phyloP scores from a whole-genome alignment of 2,329 filamentous ascomycete species.

The Clarireedia hainanense region DNA sequence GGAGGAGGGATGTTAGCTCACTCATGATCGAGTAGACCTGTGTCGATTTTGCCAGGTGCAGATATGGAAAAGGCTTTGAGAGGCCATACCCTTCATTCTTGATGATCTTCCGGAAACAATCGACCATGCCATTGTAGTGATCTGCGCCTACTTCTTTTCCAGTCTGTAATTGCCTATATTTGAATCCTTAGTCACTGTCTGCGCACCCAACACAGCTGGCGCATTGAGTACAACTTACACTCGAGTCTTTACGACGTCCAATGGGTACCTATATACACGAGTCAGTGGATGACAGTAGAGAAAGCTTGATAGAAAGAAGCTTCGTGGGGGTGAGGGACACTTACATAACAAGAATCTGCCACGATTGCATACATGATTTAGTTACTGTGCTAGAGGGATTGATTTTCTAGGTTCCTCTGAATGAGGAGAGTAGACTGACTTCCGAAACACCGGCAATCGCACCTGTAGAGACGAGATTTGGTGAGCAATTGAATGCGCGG shows the following conservation, averaged over 20 bases:
- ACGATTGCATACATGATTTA: conserved; percentile 22
- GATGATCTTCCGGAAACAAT: conserved; percentile 97
- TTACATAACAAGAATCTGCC: conserved; percentile 80
- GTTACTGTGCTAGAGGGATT: not conserved
- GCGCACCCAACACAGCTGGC: not conserved
- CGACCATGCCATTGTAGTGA: conserved; percentile 91
- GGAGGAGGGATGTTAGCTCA: not conserved
- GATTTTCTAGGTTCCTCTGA: not conserved
- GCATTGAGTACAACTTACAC: conserved; percentile 53
- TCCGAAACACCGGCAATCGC: conserved; percentile 97
- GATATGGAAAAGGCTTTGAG: not conserved
- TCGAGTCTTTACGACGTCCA: conserved; percentile 97
- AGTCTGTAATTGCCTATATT: conserved; percentile 73
- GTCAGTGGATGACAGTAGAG: conserved; percentile 5
- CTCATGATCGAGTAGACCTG: conserved; percentile 4
- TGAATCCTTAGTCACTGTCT: conserved; percentile 11
- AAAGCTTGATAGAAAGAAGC: not conserved
- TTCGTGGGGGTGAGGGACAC: conserved; percentile 25
- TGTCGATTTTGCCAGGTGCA: not conserved
- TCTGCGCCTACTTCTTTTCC: conserved; percentile 68
- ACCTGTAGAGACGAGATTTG: conserved; percentile 39
- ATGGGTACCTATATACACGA: conserved; percentile 75
- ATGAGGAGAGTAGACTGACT: conserved; percentile 44
- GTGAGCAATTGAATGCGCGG: conserved; percentile 24
- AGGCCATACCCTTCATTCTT: conserved; percentile 77